Evolutionary conservation across 192 early-diverging fungal species (phyloP).

Genomic region (Entophlyctis luteolus): DNA sequence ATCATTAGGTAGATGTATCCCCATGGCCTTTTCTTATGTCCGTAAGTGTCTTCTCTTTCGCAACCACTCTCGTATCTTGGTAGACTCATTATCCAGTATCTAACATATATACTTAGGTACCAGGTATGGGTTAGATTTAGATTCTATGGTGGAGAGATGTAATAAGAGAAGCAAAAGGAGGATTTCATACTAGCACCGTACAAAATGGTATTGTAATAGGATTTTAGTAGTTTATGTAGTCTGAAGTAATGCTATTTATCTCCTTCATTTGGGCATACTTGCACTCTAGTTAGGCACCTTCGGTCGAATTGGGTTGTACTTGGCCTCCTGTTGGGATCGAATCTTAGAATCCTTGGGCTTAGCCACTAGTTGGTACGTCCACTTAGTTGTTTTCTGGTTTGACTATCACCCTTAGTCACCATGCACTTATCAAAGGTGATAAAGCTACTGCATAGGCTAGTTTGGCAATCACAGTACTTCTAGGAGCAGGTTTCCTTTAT

Average conservation of each 20-base stretch:
- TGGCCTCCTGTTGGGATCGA: conserved; percentile 22
- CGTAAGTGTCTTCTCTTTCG: conserved; percentile 22
- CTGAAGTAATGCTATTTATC: conserved; percentile 38
- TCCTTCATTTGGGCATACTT: conserved; percentile 32
- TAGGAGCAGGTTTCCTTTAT: conserved; percentile 18
- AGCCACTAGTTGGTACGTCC: conserved; percentile 7
- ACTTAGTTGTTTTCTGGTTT: conserved; percentile 9
- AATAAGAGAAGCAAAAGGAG: conserved; percentile 35
- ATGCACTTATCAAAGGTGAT: conserved; percentile 16
- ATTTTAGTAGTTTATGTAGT: conserved; percentile 30
- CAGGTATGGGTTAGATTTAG: conserved; percentile 22
- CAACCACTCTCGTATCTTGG: conserved; percentile 28
- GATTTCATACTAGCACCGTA: conserved; percentile 32
- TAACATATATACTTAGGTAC: conserved; percentile 10
- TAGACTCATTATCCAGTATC: conserved; percentile 14
- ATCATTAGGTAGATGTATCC: conserved; percentile 37
- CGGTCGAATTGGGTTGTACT: conserved; percentile 26
- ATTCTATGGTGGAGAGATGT: conserved; percentile 34
- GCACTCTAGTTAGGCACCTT: conserved; percentile 20
- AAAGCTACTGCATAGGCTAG: conserved; percentile 8
- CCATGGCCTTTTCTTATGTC: conserved; percentile 37
- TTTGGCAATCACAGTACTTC: conserved; percentile 2
- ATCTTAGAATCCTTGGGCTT: conserved; percentile 7
- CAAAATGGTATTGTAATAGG: conserved; percentile 34
- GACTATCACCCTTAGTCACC: conserved; percentile 15